Percentiles rank a stretch among this genome's conserved stretches.
These are phyloP conservation scores for Cyberlindnera mississippiensis DNA, from an alignment of 805 yeast genomes.

Conservation along the genomic window DNA sequence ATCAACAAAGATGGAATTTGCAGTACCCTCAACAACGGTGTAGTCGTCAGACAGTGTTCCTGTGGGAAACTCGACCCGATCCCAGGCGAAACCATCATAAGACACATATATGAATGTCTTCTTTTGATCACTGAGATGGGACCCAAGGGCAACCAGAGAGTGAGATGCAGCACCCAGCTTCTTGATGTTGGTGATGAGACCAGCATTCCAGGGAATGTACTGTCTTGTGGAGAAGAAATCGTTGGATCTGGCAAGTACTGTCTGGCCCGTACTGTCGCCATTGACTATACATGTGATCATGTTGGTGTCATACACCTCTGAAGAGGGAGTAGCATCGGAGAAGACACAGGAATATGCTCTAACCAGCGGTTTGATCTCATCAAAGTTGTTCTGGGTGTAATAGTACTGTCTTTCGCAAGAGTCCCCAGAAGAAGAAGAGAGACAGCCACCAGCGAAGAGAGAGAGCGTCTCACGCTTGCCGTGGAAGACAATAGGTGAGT, in stretches of 20 bases:
- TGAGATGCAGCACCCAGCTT: constrained; percentile 34
- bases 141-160: constrained; percentile 33
- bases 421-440: constrained; percentile 19
- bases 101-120: constrained; percentile 31
- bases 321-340: constrained; percentile 25
- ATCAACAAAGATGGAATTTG: constrained; percentile 39
- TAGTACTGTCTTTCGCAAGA: constrained; percentile 36
- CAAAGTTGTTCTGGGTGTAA: constrained; percentile 45
- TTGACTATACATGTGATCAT: constrained; percentile 43
- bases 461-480: constrained; percentile 34
- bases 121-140: constrained; percentile 23
- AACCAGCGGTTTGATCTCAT: constrained; percentile 27
- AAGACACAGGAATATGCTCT: constrained; percentile 34
- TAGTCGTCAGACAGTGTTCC: constrained; percentile 22
- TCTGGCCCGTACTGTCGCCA: constrained; percentile 34
- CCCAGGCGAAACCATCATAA: constrained; percentile 33
- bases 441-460: constrained; percentile 38
- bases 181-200: constrained; percentile 30
- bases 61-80: constrained; percentile 31
- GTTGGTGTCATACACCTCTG: constrained; percentile 25
- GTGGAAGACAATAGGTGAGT: constrained; percentile 35
- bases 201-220: constrained; percentile 30
- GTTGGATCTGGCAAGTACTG: constrained; percentile 35
- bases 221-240: constrained; percentile 41
- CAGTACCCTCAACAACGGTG: constrained; percentile 35